Evolutionary conservation across 176 grass and related monocot genomes (phyloP).

Genomic region (Carex parvula): DNA sequence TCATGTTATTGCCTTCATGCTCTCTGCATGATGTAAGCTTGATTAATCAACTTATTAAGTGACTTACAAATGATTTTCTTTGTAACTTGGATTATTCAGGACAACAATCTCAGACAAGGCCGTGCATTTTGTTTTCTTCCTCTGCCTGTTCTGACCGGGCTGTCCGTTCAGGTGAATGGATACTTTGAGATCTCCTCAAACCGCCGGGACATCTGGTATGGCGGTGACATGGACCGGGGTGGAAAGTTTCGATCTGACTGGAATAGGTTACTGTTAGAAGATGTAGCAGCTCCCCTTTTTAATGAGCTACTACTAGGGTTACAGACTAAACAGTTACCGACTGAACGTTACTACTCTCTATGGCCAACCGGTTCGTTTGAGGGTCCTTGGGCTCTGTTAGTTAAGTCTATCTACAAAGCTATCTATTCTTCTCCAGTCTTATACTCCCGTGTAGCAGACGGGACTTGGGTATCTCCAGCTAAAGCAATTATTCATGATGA

Average conservation of each 20-base stretch:
- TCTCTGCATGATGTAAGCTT: neutral
- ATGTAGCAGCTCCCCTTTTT: conserved; percentile 72
- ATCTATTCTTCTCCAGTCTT: conserved; percentile 71
- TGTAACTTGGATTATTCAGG: conserved; percentile 53
- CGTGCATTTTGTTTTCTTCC: conserved; percentile 97
- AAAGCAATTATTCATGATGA: conserved; percentile 76
- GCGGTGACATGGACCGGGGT: conserved; percentile 95
- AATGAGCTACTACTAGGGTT: conserved; percentile 62
- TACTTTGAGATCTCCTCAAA: conserved; percentile 99
- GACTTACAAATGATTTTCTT: conserved; percentile 16
- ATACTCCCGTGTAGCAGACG: conserved; percentile 54
- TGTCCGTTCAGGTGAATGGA: conserved; percentile 95
- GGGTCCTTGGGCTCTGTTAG: conserved; percentile 89
- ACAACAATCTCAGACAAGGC: conserved; percentile 61
- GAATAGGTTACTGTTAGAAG: conserved; percentile 82
- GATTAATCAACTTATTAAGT: neutral
- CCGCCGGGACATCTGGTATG: conserved; percentile 92
- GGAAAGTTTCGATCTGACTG: conserved; percentile 97
- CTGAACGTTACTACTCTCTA: conserved; percentile 66
- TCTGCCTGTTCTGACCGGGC: conserved; percentile 80
- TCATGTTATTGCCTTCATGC: conserved; percentile 13
- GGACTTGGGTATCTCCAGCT: conserved; percentile 72
- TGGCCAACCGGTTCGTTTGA: conserved; percentile 87
- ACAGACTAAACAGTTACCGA: conserved; percentile 41
- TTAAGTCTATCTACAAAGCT: conserved; percentile 68